phyloP scores from a whole-genome alignment of 495 filamentous ascomycete genomes.

The Alectoria sarmentosa region DNA sequence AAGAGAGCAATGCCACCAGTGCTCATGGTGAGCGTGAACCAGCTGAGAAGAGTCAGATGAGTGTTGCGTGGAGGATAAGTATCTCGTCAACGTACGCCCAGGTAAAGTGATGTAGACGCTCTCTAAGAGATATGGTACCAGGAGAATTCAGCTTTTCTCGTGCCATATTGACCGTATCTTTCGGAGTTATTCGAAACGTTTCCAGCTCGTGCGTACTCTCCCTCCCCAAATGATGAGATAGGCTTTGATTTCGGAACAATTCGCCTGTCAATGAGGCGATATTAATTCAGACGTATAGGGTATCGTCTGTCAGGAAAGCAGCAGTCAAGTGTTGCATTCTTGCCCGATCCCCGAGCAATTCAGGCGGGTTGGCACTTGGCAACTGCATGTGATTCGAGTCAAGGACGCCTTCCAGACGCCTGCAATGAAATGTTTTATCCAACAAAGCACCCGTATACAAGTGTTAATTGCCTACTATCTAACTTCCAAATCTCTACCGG shows the following conservation, averaged over 20 bases:
- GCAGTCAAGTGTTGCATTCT: neutral
- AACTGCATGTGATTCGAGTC: neutral
- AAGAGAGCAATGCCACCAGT: conserved; percentile 58
- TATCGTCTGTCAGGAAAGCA: neutral
- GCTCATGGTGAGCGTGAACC: conserved; percentile 64
- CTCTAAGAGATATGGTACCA: conserved; percentile 25
- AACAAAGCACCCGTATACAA: too few species aligned
- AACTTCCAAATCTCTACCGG: too few species aligned
- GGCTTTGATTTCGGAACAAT: neutral
- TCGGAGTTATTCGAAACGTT: neutral
- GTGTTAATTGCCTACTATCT: too few species aligned
- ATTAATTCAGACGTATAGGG: neutral
- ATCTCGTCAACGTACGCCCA: conserved; percentile 39
- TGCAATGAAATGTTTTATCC: neutral
- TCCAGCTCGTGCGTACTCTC: neutral
- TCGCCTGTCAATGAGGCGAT: neutral
- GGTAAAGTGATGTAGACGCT: conserved; percentile 60
- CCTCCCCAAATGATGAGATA: neutral
- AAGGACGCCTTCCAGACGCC: neutral
- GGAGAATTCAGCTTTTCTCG: neutral
- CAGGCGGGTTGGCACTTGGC: neutral
- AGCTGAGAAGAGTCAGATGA: conserved; percentile 24
- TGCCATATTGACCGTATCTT: neutral
- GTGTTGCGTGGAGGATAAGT: neutral
- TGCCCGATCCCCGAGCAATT: neutral